Evolutionary conservation across 2,329 filamentous ascomycete species (phyloP).

Genomic region (Mollisiaceae sp.): DNA sequence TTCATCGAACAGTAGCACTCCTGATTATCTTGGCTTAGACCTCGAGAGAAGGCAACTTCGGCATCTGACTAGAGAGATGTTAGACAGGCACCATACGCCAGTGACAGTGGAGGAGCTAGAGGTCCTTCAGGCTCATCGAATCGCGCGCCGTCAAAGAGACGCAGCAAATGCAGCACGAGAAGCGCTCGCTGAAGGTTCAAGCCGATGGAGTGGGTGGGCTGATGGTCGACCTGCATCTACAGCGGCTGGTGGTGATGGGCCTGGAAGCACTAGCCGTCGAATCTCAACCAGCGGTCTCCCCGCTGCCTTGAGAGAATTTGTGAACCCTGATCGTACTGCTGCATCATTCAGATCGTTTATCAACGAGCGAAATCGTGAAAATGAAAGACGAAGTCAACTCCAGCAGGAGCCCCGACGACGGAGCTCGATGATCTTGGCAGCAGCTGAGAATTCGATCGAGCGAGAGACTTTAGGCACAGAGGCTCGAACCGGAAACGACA

Average conservation of each 20-base stretch:
- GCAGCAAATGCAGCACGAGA: conserved; percentile 34
- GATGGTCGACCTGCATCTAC: conserved; percentile 28
- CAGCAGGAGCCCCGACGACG: conserved; percentile 36
- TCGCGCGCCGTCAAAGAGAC: conserved; percentile 53
- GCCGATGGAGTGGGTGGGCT: conserved; percentile 26
- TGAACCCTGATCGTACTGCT: conserved; percentile 38
- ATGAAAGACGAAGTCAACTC: conserved; percentile 35
- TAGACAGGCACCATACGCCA: conserved; percentile 55
- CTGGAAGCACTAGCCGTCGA: conserved; percentile 29
- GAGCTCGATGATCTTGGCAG: conserved; percentile 35
- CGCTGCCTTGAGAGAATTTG: conserved; percentile 40
- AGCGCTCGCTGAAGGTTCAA: conserved; percentile 28
- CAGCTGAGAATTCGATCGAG: conserved; percentile 34
- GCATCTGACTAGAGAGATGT: conserved; percentile 33
- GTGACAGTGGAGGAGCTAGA: conserved; percentile 59
- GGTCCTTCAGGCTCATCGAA: conserved; percentile 61
- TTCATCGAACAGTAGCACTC: conserved; percentile 31
- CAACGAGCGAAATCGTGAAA: conserved; percentile 44
- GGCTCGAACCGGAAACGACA: conserved; percentile 29
- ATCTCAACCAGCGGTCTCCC: conserved; percentile 36
- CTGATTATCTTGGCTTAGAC: conserved; percentile 40
- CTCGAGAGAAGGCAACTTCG: conserved; percentile 38
- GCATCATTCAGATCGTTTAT: conserved; percentile 42
- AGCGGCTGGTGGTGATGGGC: conserved; percentile 19
- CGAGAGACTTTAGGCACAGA: conserved; percentile 23